Conservation (phyloP, 1,139 yeast species). For the Casaregolazyma suthepensis region DNA sequence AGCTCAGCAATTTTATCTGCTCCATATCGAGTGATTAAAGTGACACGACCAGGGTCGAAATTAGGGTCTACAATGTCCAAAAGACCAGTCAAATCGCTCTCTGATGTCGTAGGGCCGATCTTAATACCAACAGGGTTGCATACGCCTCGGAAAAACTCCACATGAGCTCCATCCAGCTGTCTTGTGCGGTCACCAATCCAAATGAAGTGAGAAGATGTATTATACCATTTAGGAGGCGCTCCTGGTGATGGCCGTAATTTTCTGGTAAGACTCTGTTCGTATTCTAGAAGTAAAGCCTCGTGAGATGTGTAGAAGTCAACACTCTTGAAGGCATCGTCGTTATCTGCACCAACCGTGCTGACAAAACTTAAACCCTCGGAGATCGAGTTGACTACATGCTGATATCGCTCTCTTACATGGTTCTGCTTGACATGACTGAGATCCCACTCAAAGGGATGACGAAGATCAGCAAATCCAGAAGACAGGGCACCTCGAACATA, state of each 20-base stretch:
- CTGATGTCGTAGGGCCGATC: conserved; percentile 39
- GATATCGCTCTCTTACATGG: conserved; percentile 34
- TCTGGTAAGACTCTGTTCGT: conserved; percentile 39
- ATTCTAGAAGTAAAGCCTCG: conserved; percentile 39
- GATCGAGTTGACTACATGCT: conserved; percentile 33
- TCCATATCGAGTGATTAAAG: conserved; percentile 40
- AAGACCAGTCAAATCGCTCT: conserved; percentile 34
- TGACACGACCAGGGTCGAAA: conserved; percentile 36
- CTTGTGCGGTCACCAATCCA: conserved; percentile 44
- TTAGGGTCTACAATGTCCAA: conserved; percentile 39
- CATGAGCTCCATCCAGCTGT: conserved; percentile 41
- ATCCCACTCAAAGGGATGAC: conserved; percentile 40
- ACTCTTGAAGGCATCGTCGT: conserved; percentile 26
- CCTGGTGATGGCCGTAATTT: conserved; percentile 23
- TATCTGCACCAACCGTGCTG: conserved; percentile 37
- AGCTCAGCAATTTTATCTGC: conserved; percentile 32
- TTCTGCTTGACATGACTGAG: conserved; percentile 37
- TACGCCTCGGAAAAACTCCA: conserved; percentile 41
- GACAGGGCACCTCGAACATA: conserved; percentile 34
- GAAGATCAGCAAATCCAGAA: conserved; percentile 37
- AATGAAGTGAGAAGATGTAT: conserved; percentile 40
- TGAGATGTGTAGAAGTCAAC: conserved; percentile 39
- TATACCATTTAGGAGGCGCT: conserved; percentile 31
- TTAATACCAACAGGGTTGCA: conserved; percentile 41
- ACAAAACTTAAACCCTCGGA: conserved; percentile 36